phyloP scores from a whole-genome alignment of 345 rosid species.

The Brassica rapa region DNA sequence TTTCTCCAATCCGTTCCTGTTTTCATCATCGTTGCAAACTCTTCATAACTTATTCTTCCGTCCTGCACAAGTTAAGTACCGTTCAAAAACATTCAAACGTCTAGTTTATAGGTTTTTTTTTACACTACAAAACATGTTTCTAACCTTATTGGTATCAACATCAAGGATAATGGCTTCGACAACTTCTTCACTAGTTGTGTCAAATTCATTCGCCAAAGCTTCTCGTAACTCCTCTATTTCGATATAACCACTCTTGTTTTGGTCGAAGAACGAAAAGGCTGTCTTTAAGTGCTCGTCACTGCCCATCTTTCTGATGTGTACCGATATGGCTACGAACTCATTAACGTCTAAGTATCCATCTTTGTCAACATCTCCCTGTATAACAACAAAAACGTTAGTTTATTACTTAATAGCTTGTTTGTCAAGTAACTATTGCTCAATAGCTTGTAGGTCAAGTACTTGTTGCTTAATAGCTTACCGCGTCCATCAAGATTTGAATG shows the following conservation, averaged over 20 bases:
- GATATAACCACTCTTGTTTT: slow-evolving; percentile 68
- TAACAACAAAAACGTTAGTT: slow-evolving; percentile 16
- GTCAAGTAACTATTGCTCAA: neutral
- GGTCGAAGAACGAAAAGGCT: slow-evolving; percentile 84
- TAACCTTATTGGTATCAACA: slow-evolving; percentile 92
- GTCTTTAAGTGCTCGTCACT: slow-evolving; percentile 84
- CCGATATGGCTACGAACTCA: slow-evolving; percentile 89
- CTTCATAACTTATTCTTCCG: slow-evolving; percentile 89
- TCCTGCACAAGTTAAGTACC: slow-evolving; percentile 49
- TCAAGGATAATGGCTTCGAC: slow-evolving; percentile 84
- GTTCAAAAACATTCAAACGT: neutral
- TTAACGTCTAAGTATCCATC: slow-evolving; percentile 78
- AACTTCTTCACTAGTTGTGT: slow-evolving; percentile 67
- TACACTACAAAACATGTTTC: neutral
- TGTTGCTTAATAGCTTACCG: slow-evolving; percentile 52
- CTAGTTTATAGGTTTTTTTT: slow-evolving; percentile 4
- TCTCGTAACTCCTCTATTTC: slow-evolving; percentile 85
- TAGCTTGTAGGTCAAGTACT: neutral
- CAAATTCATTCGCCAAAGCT: slow-evolving; percentile 71
- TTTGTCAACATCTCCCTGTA: slow-evolving; percentile 83
- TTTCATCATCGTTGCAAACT: slow-evolving; percentile 93
- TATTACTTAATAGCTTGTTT: slow-evolving; percentile 31
- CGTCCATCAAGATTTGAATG: slow-evolving; percentile 93
- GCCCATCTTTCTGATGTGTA: slow-evolving; percentile 86
- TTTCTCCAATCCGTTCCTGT: slow-evolving; percentile 98